Conservation (phyloP, 345 rosid species). For the Moringa oleifera region DNA sequence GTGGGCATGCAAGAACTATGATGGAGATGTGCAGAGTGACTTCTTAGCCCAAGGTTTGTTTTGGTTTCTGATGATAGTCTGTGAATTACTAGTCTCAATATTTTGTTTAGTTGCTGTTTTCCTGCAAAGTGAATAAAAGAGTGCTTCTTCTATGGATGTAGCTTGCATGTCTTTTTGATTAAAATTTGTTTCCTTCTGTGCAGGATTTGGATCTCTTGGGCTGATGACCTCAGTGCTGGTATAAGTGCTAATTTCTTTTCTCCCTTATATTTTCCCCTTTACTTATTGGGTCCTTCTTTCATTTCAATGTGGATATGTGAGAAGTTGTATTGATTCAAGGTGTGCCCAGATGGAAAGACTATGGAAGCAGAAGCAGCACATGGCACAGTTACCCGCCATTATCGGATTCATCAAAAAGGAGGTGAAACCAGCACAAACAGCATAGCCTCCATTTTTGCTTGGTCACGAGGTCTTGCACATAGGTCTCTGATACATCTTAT, state of each 20-base stretch:
- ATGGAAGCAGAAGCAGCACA: conserved; percentile 90
- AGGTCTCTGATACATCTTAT: conserved; percentile 28
- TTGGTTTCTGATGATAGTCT: neutral
- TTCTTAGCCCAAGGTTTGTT: conserved; percentile 90
- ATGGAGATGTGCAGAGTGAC: conserved; percentile 99
- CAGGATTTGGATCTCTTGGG: conserved; percentile 97
- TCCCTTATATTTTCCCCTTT: neutral
- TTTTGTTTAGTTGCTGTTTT: neutral
- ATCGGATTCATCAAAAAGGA: conserved; percentile 78
- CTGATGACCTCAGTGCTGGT: conserved; percentile 97
- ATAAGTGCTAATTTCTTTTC: conserved; percentile 11
- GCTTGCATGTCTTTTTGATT: neutral
- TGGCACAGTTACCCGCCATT: conserved; percentile 85
- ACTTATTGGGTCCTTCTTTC: neutral
- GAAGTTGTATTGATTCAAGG: conserved; percentile 35
- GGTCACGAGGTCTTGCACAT: conserved; percentile 84
- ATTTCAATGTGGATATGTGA: neutral
- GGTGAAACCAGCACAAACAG: conserved; percentile 91
- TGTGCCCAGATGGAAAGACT: conserved; percentile 91
- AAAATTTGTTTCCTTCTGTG: neutral
- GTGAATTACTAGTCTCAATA: neutral
- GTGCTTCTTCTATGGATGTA: neutral
- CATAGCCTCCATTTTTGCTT: conserved; percentile 84
- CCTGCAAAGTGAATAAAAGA: neutral
- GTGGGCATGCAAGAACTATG: conserved; percentile 98